Evolutionary conservation across 2,329 filamentous ascomycete species (phyloP).

Genomic region (Exophiala mesophila): DNA sequence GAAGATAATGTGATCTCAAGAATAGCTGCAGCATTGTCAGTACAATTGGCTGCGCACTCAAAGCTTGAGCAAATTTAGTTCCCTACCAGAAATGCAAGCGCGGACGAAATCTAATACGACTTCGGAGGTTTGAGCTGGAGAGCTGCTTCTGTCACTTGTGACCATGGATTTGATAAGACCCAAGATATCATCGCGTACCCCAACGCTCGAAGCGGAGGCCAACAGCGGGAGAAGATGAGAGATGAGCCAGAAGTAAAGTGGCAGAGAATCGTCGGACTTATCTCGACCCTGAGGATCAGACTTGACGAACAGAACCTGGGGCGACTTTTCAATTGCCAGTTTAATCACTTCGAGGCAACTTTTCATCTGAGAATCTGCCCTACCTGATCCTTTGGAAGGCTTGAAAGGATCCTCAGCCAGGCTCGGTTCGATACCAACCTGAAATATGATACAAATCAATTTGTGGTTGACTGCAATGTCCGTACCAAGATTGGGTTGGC

Average conservation of each 20-base stretch:
- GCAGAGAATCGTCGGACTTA: constrained; percentile 32
- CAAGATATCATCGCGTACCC: constrained; percentile 9
- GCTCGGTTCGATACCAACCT: constrained; percentile 64
- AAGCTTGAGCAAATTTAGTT: too few species aligned
- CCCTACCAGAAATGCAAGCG: constrained; percentile 10
- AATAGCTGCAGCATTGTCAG: constrained; percentile 5
- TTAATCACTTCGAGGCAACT: constrained; percentile 75
- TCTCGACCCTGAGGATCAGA: constrained; percentile 42
- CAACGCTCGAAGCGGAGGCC: constrained; percentile 15
- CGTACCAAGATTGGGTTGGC: constrained; percentile 51
- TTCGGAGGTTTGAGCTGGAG: constrained; percentile 1
- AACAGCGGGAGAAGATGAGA: constrained; percentile 49
- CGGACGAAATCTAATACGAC: constrained; percentile 11
- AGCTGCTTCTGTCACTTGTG: constrained; percentile 9
- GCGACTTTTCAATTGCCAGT: constrained; percentile 69
- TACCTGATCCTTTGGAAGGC: constrained; percentile 46
- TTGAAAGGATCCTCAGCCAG: constrained; percentile 62
- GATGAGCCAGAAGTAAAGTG: constrained; percentile 51
- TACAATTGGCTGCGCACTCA: too few species aligned
- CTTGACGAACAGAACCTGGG: constrained; percentile 59
- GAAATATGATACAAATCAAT: constrained; percentile 72
- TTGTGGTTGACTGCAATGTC: constrained; percentile 75
- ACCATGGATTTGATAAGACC: constrained; percentile 13
- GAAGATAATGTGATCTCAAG: constrained; percentile 3
- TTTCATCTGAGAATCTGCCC: constrained; percentile 38